Evolutionary conservation across 345 rosid species (phyloP).

Genomic region (Hevea brasiliensis): DNA sequence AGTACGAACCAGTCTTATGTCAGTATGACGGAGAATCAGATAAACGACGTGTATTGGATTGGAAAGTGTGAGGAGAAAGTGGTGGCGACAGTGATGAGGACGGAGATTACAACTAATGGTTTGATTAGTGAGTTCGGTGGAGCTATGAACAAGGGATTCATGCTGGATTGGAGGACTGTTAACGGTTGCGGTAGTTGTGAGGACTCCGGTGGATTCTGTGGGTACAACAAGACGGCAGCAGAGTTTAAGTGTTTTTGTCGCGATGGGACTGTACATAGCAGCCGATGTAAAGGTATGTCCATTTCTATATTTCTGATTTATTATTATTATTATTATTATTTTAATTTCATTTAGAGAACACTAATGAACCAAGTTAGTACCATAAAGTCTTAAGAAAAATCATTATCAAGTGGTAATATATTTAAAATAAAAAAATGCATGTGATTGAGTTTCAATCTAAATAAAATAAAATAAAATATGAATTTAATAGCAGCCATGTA

Average conservation of each 20-base stretch:
- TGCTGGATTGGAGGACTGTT: conserved; percentile 21
- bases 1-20: conserved; percentile 11
- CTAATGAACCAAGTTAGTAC: too few species aligned
- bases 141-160: conserved; percentile 22
- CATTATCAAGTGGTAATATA: too few species aligned
- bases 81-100: conserved; percentile 19
- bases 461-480: too few species aligned
- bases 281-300: neutral
- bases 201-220: conserved; percentile 27
- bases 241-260: conserved; percentile 16
- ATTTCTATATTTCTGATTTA: neutral
- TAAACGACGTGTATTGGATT: neutral
- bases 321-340: neutral
- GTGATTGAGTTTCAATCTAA: too few species aligned
- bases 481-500: too few species aligned
- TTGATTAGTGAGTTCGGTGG: neutral
- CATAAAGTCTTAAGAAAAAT: too few species aligned
- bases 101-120: neutral
- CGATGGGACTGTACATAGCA: neutral
- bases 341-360: too few species aligned
- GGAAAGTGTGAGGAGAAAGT: conserved; percentile 15
- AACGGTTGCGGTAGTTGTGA: conserved; percentile 22
- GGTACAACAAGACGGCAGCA: neutral
- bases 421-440: too few species aligned
- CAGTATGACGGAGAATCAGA: neutral